These are phyloP conservation scores for Phytophthora chlamydospora DNA, from an alignment of 352 stramenopile genomes.

Conservation along the genomic window DNA sequence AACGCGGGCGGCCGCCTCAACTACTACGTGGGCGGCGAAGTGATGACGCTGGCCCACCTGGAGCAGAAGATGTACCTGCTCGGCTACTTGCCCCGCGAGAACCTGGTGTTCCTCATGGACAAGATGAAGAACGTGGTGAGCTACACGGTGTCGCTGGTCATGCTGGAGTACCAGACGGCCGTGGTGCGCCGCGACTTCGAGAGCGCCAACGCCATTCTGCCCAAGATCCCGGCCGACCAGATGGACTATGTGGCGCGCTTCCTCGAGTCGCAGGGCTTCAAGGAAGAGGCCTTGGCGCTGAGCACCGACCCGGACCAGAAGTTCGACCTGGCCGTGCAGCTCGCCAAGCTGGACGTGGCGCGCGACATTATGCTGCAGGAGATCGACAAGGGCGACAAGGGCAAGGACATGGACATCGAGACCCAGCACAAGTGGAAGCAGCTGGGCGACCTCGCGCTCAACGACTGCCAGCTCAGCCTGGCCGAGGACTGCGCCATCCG, in stretches of 20 bases:
- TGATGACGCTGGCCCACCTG: slow-evolving; percentile 98
- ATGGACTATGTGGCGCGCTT: slow-evolving; percentile 93
- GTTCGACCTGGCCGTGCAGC: slow-evolving; percentile 98
- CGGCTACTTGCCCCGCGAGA: slow-evolving; percentile 98
- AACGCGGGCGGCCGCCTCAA: slow-evolving; percentile 95
- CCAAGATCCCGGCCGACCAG: slow-evolving; percentile 91
- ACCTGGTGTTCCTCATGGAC: slow-evolving; percentile 98
- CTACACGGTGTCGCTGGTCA: slow-evolving; percentile 92
- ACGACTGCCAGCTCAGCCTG: slow-evolving; percentile 93
- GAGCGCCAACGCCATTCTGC: slow-evolving; percentile 96
- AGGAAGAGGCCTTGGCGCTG: slow-evolving; percentile 95
- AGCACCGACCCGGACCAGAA: slow-evolving; percentile 97
- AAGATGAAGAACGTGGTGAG: slow-evolving; percentile 95
- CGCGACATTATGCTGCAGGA: slow-evolving; percentile 94
- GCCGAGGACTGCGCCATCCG: slow-evolving; percentile 95
- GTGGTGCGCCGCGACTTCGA: slow-evolving; percentile 99
- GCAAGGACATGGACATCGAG: slow-evolving; percentile 93
- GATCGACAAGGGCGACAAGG: slow-evolving; percentile 58
- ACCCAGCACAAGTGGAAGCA: slow-evolving; percentile 98
- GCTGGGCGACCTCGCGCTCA: slow-evolving; percentile 93
- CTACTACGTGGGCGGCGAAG: slow-evolving; percentile 99
- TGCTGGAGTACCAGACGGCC: slow-evolving; percentile 99
- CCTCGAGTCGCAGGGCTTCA: slow-evolving; percentile 98
- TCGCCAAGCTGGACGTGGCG: slow-evolving; percentile 96
- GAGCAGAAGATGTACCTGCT: slow-evolving; percentile 97